phyloP scores from a whole-genome alignment of 2,329 filamentous ascomycete genomes.

The Colletotrichum godetiae region DNA sequence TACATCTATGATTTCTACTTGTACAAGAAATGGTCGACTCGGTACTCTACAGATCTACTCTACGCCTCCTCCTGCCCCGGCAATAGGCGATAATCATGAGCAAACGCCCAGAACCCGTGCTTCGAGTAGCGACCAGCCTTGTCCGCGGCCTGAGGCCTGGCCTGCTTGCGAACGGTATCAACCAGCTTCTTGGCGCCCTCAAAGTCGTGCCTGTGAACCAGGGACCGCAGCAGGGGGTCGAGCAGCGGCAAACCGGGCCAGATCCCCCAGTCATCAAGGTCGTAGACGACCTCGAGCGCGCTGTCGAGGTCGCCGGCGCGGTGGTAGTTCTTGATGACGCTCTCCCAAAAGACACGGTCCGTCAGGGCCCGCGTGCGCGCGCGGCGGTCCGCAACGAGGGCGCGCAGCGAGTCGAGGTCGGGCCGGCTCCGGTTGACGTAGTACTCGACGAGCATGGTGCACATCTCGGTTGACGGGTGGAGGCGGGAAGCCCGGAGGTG shows the following conservation, averaged over 20 bases:
- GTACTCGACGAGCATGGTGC: conserved; percentile 78
- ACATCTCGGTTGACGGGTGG: conserved; percentile 72
- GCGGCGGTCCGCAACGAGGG: conserved; percentile 64
- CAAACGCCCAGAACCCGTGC: conserved; percentile 63
- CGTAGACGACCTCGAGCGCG: conserved; percentile 54
- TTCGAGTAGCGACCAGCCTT: conserved; percentile 52
- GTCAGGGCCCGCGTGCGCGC: conserved; percentile 34
- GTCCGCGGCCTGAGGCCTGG: conserved; percentile 15
- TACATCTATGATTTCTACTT: background rate
- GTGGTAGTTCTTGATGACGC: conserved; percentile 34
- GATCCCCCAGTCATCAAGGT: conserved; percentile 50
- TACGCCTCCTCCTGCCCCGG: conserved; percentile 16
- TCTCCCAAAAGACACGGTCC: conserved; percentile 41
- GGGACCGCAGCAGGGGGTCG: conserved; percentile 32
- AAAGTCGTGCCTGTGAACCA: conserved; percentile 31
- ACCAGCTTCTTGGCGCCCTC: conserved; percentile 49
- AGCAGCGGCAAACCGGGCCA: conserved; percentile 35
- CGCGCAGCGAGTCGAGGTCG: conserved; percentile 68
- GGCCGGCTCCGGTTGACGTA: conserved; percentile 71
- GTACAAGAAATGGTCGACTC: background rate
- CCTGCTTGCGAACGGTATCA: conserved; percentile 38
- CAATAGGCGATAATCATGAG: conserved; percentile 53
- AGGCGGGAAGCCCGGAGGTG: conserved; percentile 69
- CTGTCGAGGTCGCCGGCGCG: conserved; percentile 26
- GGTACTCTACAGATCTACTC: background rate